These are phyloP conservation scores for Acephala macrosclerotiorum DNA, from an alignment of 2,329 filamentous ascomycete species.

Conservation along the genomic window DNA sequence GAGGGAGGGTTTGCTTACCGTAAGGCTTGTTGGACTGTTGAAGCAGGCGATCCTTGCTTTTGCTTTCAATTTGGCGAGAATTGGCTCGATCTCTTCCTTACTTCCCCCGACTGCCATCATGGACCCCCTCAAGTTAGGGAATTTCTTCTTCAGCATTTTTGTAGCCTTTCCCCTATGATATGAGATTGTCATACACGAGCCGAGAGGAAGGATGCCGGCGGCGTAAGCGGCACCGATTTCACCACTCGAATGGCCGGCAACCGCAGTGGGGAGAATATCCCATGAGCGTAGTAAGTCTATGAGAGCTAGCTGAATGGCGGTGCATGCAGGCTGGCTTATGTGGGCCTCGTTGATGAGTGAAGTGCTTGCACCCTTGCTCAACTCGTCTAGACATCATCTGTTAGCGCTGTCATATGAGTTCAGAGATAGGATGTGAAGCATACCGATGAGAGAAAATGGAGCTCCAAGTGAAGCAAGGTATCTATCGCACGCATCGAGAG, in stretches of 20 bases:
- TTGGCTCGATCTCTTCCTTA: conserved; percentile 28
- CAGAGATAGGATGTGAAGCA: background rate
- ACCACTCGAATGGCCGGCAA: conserved; percentile 43
- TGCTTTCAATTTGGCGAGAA: conserved; percentile 18
- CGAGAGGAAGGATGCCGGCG: conserved; percentile 35
- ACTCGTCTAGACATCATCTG: conserved; percentile 28
- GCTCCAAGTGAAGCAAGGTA: conserved; percentile 41
- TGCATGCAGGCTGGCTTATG: conserved; percentile 37
- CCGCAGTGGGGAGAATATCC: conserved; percentile 34
- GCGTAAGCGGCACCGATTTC: conserved; percentile 50
- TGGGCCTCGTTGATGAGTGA: conserved; percentile 32
- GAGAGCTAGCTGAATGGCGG: conserved; percentile 42
- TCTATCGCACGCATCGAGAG: conserved; percentile 41
- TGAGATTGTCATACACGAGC: conserved; percentile 32
- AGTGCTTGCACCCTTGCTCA: conserved; percentile 17
- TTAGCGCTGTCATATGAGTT: background rate
- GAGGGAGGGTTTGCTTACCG: background rate
- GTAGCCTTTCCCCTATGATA: conserved; percentile 35
- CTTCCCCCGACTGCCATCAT: conserved; percentile 60
- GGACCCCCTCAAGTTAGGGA: conserved; percentile 46
- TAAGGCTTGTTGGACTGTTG: conserved; percentile 40
- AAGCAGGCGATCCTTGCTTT: conserved; percentile 44
- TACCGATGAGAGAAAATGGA: conserved; percentile 36
- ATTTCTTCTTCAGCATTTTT: conserved; percentile 30
- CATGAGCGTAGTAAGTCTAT: conserved; percentile 38